Percentiles rank a stretch among this genome's conserved stretches.
phyloP scores from a whole-genome alignment of 108 stramenopile species.

The Cyclostephanos invisitatus region DNA sequence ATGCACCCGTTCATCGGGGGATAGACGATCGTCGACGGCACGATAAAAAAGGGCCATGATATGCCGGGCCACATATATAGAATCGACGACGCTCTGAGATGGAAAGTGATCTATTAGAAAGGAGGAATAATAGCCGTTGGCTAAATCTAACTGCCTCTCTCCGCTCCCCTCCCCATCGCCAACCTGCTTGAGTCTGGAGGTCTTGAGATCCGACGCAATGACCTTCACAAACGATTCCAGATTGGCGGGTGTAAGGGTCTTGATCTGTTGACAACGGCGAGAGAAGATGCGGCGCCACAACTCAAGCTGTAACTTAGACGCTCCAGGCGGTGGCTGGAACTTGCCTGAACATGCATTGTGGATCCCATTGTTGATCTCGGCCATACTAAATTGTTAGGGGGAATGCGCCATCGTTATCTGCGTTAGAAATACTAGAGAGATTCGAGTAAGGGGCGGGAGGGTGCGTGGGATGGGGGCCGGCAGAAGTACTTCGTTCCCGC shows the following conservation, averaged over 20 bases:
- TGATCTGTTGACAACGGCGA: background rate
- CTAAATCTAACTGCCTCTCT: background rate
- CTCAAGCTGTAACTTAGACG: background rate
- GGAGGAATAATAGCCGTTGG: background rate
- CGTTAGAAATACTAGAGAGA: no score
- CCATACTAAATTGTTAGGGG: background rate
- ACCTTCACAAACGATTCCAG: background rate
- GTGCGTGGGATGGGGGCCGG: no score
- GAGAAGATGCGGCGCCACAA: background rate
- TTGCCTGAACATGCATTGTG: background rate
- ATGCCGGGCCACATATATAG: background rate
- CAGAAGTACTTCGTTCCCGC: no score
- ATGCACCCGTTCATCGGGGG: background rate
- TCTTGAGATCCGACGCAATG: constrained; percentile 5
- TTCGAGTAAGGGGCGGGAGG: no score
- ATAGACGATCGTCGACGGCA: constrained; percentile 5
- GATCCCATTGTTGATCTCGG: background rate
- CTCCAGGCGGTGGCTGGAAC: constrained; percentile 2
- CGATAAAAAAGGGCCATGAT: constrained; percentile 1
- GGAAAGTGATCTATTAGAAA: background rate
- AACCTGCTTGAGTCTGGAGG: constrained; percentile 2
- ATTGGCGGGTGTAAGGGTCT: background rate
- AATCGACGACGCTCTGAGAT: background rate
- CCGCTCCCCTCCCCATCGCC: background rate
- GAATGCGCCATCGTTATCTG: no score